phyloP scores from a whole-genome alignment of 192 early-diverging fungal genomes.

The Coemansia reversa region DNA sequence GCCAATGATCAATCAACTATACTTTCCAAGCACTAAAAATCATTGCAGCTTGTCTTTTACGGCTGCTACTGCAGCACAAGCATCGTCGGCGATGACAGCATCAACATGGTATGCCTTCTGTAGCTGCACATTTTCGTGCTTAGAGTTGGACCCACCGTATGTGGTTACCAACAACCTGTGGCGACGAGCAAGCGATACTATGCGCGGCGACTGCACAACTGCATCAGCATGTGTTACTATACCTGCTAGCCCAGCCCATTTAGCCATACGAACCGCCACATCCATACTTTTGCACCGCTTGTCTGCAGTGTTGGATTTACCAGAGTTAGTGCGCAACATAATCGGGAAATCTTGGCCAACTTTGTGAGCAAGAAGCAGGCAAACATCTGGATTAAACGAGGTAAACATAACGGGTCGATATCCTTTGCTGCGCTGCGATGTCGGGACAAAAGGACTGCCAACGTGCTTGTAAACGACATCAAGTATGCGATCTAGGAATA shows the following conservation, averaged over 20 bases:
- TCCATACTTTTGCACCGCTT: constrained; percentile 77
- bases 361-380: constrained; percentile 81
- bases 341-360: constrained; percentile 79
- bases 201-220: constrained; percentile 72
- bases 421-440: background rate
- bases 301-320: constrained; percentile 70
- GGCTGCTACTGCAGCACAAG: constrained; percentile 56
- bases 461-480: constrained; percentile 64
- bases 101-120: constrained; percentile 83
- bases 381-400: constrained; percentile 88
- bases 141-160: constrained; percentile 78
- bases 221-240: constrained; percentile 75
- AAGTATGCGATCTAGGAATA: constrained; percentile 83
- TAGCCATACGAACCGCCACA: constrained; percentile 75
- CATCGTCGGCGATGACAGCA: constrained; percentile 78
- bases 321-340: constrained; percentile 86
- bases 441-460: constrained; percentile 3
- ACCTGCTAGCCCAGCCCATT: constrained; percentile 69
- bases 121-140: constrained; percentile 63
- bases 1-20: background rate
- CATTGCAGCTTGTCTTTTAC: background rate
- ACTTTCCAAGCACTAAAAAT: background rate
- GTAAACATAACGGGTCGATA: constrained; percentile 85
- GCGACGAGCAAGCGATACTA: constrained; percentile 69
- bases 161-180: constrained; percentile 72